Conservation (phyloP, 345 rosid species). For the Corchorus olitorius region DNA sequence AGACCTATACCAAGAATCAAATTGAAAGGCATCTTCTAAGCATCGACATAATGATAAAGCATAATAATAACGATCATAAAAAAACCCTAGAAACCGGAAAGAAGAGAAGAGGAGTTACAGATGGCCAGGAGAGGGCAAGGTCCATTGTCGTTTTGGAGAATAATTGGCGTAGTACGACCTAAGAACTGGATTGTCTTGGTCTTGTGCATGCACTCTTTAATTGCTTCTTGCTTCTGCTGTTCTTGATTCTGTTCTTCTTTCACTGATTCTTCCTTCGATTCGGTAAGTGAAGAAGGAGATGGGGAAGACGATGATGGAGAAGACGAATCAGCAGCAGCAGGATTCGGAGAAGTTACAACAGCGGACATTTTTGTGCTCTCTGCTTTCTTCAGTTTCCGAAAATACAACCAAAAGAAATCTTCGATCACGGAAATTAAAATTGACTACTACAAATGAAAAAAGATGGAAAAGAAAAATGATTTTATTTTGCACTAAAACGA, state of each 20-base stretch:
- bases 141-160: slow-evolving; percentile 98
- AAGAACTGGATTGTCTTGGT: slow-evolving; percentile 83
- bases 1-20: background rate
- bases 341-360: background rate
- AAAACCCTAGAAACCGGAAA: slow-evolving; percentile 23
- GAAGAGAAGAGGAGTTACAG: slow-evolving; percentile 47
- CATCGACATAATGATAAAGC: background rate
- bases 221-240: slow-evolving; percentile 25
- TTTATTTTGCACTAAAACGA: background rate
- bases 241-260: slow-evolving; percentile 28
- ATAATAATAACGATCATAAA: background rate
- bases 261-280: slow-evolving; percentile 29
- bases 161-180: slow-evolving; percentile 81
- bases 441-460: background rate
- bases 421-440: background rate
- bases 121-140: slow-evolving; percentile 98
- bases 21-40: background rate
- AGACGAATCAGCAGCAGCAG: slow-evolving; percentile 3
- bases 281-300: slow-evolving; percentile 32
- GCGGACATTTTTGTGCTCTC: background rate
- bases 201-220: slow-evolving; percentile 64
- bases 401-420: background rate
- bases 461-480: background rate
- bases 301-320: slow-evolving; percentile 29
- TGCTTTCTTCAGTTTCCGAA: background rate